Evolutionary conservation across 306 rosid species (phyloP).

Genomic region (Pterocarpus santalinus): DNA sequence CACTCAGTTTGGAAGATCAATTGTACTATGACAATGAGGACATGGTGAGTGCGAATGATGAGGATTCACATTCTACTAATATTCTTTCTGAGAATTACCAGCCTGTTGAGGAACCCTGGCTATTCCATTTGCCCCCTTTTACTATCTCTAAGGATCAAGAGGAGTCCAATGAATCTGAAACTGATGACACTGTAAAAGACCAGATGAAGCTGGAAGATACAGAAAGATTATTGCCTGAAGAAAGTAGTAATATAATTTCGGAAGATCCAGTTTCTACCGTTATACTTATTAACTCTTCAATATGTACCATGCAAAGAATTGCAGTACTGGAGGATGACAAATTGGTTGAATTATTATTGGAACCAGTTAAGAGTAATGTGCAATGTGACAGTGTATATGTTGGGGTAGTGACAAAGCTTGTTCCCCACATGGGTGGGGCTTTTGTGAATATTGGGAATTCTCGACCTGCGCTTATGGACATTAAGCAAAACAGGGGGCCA

Average conservation of each 20-base stretch:
- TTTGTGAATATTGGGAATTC: conserved; percentile 86
- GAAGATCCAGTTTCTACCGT: conserved; percentile 70
- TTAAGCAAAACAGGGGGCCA: conserved; percentile 82
- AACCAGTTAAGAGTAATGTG: conserved; percentile 94
- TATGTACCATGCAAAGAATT: conserved; percentile 98
- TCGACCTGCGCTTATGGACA: conserved; percentile 87
- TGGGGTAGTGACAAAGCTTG: conserved; percentile 85
- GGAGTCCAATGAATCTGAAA: conserved; percentile 54
- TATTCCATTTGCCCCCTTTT: conserved; percentile 55
- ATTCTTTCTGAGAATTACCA: conserved; percentile 60
- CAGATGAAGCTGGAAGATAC: conserved; percentile 58
- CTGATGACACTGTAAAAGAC: conserved; percentile 51
- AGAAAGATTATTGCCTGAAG: conserved; percentile 63
- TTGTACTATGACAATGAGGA: conserved; percentile 54
- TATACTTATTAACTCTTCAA: conserved; percentile 88
- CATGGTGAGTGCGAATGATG: conserved; percentile 35
- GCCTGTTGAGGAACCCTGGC: conserved; percentile 97
- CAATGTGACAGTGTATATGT: conserved; percentile 94
- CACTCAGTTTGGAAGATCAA: conserved; percentile 53
- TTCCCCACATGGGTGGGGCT: conserved; percentile 98
- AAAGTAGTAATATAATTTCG: conserved; percentile 50
- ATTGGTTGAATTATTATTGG: conserved; percentile 85
- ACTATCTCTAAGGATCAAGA: conserved; percentile 54
- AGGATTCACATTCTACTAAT: conserved; percentile 53
- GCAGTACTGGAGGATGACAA: conserved; percentile 91